Conservation (phyloP, 257 asterid species). For the Haberlea rhodopensis region DNA sequence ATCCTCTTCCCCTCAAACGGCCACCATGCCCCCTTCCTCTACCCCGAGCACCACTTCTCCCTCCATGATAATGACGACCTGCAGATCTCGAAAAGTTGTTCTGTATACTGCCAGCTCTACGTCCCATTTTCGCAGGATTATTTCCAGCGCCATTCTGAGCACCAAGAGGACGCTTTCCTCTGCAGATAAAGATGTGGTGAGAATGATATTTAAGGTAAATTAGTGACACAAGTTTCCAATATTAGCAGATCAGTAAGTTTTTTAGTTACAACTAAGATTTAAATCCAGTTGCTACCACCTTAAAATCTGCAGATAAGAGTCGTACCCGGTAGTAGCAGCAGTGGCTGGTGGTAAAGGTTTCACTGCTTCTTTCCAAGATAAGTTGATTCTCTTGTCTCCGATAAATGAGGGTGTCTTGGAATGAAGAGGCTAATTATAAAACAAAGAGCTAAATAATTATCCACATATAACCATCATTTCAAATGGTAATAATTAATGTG, state of each 20-base stretch:
- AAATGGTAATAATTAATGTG: background rate
- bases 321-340: constrained; percentile 58
- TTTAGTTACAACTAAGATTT: background rate
- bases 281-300: background rate
- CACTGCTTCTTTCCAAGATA: constrained; percentile 82
- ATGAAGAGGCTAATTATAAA: constrained; percentile 62
- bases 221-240: background rate
- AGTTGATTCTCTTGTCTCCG: constrained; percentile 66
- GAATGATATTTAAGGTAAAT: background rate
- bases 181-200: constrained; percentile 26
- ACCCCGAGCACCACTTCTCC: constrained; percentile 47
- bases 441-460: constrained; percentile 21
- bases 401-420: constrained; percentile 78
- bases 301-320: constrained; percentile 12
- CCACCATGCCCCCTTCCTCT: constrained; percentile 43
- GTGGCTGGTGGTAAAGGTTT: constrained; percentile 50
- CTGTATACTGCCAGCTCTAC: constrained; percentile 51
- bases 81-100: constrained; percentile 40
- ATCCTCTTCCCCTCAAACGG: constrained; percentile 56
- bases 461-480: constrained; percentile 12
- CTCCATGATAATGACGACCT: constrained; percentile 40
- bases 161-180: constrained; percentile 61
- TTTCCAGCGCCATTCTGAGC: constrained; percentile 42
- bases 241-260: background rate
- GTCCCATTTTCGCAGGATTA: constrained; percentile 53